Base-by-base conservation (phyloP, 2,329 filamentous ascomycete genomes). In the Coniochaeta sp. region DNA sequence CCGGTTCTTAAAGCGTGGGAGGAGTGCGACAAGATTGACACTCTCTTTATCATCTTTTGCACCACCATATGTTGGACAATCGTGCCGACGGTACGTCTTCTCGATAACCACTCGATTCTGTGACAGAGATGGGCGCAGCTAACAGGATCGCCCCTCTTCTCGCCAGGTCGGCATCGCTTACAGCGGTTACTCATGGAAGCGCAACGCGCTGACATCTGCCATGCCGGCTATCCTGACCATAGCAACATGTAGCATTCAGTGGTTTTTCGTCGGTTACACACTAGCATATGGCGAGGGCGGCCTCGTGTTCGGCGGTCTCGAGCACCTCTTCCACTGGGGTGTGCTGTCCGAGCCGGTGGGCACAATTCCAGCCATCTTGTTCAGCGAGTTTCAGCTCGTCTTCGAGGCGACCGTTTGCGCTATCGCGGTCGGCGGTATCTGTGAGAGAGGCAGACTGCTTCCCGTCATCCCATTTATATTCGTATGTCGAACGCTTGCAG, bases 31-130 rank as follows among this genome's bases (percentile, higher is more conserved):
- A 76, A 78, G 62, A 79, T 70, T n/a, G 80, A 82, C 65, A 81
- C 80, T 0, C 69, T 78, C 52, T 81, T 81, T 66, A 74, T 81
- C 55, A 71, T 81, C 8, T 72, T 80, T n/a, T 81, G 78, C 66
- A 77, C 73, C 22, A 77, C 80, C 36, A 78, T 81, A 62, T 81
- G 79, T 66, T 81, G 78, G 79, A 73, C 77, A 1, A 81, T 81
- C 62, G 77, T 81, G 12, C 79, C 79, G 5, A 79, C 79, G 0
- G 67, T 67, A 61, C 60, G 67, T 58, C 32, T 30, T 36, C 52
- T 19, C 6, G 30, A 19, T 14, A 44, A 24, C 2, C 22, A n/a
- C 17, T 40, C 16, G 16, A 19, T 4, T 40, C 38, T 40, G 3
- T n/a, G 16, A 2, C 17, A 10, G 9, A n/a, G 16, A n/a, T 19